Base-by-base conservation (phyloP, 495 filamentous ascomycete genomes). In the Penicillium mononematosum region DNA sequence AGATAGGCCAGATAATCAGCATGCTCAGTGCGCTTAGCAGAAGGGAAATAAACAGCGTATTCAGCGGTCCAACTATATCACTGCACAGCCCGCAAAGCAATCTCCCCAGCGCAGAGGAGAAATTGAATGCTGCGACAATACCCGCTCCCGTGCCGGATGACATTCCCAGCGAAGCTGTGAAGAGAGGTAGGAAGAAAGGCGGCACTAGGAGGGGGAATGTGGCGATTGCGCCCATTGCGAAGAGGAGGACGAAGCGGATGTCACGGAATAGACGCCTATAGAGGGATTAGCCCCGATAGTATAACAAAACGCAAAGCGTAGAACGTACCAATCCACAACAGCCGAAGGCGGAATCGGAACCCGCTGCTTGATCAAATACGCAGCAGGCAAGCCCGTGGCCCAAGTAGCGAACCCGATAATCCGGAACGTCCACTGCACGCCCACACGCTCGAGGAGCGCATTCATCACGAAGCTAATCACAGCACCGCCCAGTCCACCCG, bases 151-250 rank as follows among this genome's bases (percentile, higher is more conserved):
- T 75, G 20, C 69, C 71, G 14, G 81, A 74, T 1, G 71, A 69
- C 42, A 83, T 65, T 2, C 78, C 77, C 5, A 81, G 58, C 0
- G 77, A 78, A 24, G 73, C 57, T 27, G 73, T 74, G 51, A 77
- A 81, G 5, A 79, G 64, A 0, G 84, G 83, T 1, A 86, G 63
- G 62, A 83, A 85, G 67, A 83, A 85, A 0, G 83, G 79, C 1
- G 83, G 83, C 2, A 86, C 82, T 49, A 84, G 78, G 9, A 85
- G 74, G 0, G 83, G 78, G 61, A 86, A 86, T 19, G 81, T 84
- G 3, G 74, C 83, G n/a, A 85, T 79, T 3, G 78, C 80, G 3
- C 81, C 80, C 3, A 75, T 75, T 5, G 80, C 47, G 57, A 85
- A 85, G 0, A 78, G 68, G 5, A 67, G 22, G 22, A 22, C 45